Conservation (phyloP, 108 stramenopile species). For the Seminavis robusta region DNA sequence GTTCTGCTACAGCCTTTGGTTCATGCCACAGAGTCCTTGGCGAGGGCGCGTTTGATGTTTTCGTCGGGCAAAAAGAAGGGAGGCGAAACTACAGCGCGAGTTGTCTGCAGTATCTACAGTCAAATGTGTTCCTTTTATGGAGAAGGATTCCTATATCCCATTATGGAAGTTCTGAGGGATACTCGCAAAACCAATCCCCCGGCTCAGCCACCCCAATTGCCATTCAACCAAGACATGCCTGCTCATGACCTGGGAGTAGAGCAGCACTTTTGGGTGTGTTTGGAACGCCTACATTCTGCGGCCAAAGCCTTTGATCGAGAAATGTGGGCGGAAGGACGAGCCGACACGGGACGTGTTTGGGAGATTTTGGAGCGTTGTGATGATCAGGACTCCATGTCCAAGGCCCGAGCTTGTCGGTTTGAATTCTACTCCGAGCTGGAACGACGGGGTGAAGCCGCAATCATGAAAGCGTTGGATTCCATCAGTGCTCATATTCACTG, state of each 20-base stretch:
- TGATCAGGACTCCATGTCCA: conserved; percentile 46
- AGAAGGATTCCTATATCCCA: conserved; percentile 70
- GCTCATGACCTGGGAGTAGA: conserved; percentile 79
- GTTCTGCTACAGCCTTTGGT: conserved; percentile 81
- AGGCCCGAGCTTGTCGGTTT: conserved; percentile 58
- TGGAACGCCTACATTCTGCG: conserved; percentile 81
- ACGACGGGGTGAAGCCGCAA: conserved; percentile 73
- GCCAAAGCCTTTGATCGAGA: conserved; percentile 85
- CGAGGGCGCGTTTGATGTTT: conserved; percentile 85
- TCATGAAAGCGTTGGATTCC: conserved; percentile 70
- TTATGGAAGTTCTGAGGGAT: conserved; percentile 66
- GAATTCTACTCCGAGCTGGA: conserved; percentile 77
- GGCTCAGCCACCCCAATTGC: conserved; percentile 60
- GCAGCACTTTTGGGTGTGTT: conserved; percentile 74
- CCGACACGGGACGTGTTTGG: conserved; percentile 76
- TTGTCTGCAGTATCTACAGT: conserved; percentile 69
- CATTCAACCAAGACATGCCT: conserved; percentile 76
- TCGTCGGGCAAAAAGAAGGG: conserved; percentile 49
- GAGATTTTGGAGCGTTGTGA: conserved; percentile 61
- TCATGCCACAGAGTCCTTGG: conserved; percentile 80
- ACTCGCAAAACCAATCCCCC: conserved; percentile 62
- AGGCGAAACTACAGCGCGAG: conserved; percentile 76
- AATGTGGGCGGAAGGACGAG: conserved; percentile 78
- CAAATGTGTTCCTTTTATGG: conserved; percentile 88
- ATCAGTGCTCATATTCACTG: conserved; percentile 81